Percentiles rank a stretch among this genome's conserved stretches.
phyloP scores from a whole-genome alignment of 345 rosid species.

The Eutrema japonicum region DNA sequence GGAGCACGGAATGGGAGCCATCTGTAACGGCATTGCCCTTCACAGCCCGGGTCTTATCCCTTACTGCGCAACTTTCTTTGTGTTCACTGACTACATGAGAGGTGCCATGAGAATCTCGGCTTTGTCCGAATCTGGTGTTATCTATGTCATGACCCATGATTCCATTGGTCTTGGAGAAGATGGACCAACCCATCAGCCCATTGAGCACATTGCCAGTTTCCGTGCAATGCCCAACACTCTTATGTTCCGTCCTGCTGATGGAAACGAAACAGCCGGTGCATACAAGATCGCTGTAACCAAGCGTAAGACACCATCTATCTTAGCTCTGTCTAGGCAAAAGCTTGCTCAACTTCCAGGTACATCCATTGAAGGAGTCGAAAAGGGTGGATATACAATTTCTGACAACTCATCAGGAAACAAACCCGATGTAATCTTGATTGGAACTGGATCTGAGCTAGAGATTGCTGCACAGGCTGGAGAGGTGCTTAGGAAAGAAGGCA shows the following conservation, averaged over 20 bases:
- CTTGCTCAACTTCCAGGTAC: constrained; percentile 87
- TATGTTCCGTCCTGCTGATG: constrained; percentile 99
- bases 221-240: constrained; percentile 97
- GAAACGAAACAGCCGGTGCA: constrained; percentile 96
- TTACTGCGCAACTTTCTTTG: constrained; percentile 99
- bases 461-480: constrained; percentile 85
- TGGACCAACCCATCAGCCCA: constrained; percentile 99
- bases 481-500: constrained; percentile 86
- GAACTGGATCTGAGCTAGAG: constrained; percentile 96
- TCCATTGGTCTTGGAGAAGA: constrained; percentile 99
- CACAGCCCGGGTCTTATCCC: constrained; percentile 95
- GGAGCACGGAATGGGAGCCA: constrained; percentile 98
- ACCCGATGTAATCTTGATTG: constrained; percentile 90
- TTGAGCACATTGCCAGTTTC: constrained; percentile 97
- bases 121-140: constrained; percentile 81
- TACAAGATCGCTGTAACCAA: constrained; percentile 82
- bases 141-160: constrained; percentile 98
- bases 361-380: constrained; percentile 84
- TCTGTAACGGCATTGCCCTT: constrained; percentile 88
- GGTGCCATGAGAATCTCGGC: constrained; percentile 96
- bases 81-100: constrained; percentile 99
- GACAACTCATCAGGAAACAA: constrained; percentile 90
- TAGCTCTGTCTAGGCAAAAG: constrained; percentile 95
- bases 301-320: constrained; percentile 82
- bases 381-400: constrained; percentile 87